Evolutionary conservation across 2,329 filamentous ascomycete species (phyloP), one percentile per base, ranked within the genome.

Genomic region (Biscogniauxia mediterranea): DNA sequence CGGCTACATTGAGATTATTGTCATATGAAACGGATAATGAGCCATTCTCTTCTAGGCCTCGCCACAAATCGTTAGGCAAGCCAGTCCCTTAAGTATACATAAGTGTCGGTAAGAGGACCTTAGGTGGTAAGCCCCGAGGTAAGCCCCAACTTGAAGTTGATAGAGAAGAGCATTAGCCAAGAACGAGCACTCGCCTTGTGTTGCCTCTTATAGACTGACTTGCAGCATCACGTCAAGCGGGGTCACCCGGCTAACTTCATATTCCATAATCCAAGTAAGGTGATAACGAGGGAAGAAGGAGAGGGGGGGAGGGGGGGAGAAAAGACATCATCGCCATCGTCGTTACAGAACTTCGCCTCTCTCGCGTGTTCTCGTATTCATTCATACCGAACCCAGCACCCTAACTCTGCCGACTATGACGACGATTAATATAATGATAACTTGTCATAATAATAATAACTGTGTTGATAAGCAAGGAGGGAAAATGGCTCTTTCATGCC

Each of bases 201-300:
- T 62, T 55, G 50, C 23, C 26, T 32, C 55, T 58, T 55, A 56
- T 56, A 55, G 54, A 59, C 61, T 66, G 59, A 66, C 64, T 64
- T 63, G 64, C 64, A 66, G 59, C 58, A 63, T 60, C 60, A 61
- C 64, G 60, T 64, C 64, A 66, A 61, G 60, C 17, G 20, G 42
- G 58, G 61, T 64, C 60, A 61, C 51, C 59, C 58, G 58, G 17
- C 38, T 55, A 53, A 51, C 55, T 13, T 32, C 28, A 32, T 32
- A 32, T 4, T 32, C 28, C 7, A 32, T n/a, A 32, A 13, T 32
- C 11, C 28, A 32, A 32, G 11, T 32, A 32, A 32, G 7, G 28
- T 2, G 28, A 13, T 32, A 32, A 32, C 4, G 28, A 32, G 28
- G 28, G 28, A 28, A 6, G 28, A 13, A 13, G 7, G 28, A 32